Base-by-base conservation (phyloP, 202 grass and related monocot species). In the Saccharum hybrid region DNA sequence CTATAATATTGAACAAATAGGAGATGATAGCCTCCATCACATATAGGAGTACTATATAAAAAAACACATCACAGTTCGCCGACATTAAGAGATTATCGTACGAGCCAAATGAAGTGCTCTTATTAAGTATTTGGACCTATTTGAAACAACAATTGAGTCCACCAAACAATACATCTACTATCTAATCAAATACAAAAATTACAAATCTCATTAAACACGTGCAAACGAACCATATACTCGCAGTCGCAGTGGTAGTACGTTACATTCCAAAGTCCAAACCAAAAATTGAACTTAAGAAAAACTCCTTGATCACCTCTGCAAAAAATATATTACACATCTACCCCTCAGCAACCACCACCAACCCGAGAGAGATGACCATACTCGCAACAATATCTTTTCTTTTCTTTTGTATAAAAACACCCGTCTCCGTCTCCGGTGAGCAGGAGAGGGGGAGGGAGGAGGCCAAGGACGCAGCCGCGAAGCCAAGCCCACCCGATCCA, bases 341-440 rank as follows among this genome's bases (percentile, higher is more conserved):
- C 12, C 63, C 75, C 63, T 75, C 15, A 59, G 18, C 15, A 23
- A 9, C 16, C 82, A 33, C 77, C 87, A 89, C 82, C n/a, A 81
- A 81, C 77, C 87, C 71, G 64, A 68, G 82, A 49, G 42, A 68
- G 77, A 40, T 48, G 30, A 14, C 41, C 51, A 54, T 38, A 59
- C 54, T 21, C 54, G 3, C 52, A 85, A 65, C 79, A 19, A 31
- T 52, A 38, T 71, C 13, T 52, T 77, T 39, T 62, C 11, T 10
- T 63, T 28, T 28, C 0, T 63, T 63, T 5, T 49, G 61, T 77
- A 77, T 71, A 85, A 89, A 89, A 81, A 77, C 69, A 66, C 42
- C 77, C 71, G 77, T 76, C 77, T 65, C 77, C 77, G 64, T 81
- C 82, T 85, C 82, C 71, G 52, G 66, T 64, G 72, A 81, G 69